Conservation (phyloP, 2,329 filamentous ascomycete genomes). For the Botrytis porri region DNA sequence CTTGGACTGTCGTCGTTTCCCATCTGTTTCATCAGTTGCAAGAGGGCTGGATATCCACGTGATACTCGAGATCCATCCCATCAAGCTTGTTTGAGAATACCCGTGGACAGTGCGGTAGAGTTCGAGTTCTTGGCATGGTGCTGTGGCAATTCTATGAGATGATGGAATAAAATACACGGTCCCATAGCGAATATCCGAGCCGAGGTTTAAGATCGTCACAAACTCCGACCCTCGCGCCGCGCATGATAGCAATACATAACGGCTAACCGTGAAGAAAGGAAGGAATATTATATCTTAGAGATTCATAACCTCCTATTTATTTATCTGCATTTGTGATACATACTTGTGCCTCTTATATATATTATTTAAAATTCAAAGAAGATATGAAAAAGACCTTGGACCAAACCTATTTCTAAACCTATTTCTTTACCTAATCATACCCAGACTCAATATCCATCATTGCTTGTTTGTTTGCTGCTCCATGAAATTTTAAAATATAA, state of each 20-base stretch:
- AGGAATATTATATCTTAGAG: not conserved
- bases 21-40: not conserved
- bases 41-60: not conserved
- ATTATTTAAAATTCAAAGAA: not conserved
- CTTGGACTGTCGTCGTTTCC: not conserved
- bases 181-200: conserved; percentile 12
- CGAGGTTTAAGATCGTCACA: conserved; percentile 15
- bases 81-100: not conserved
- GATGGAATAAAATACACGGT: not conserved
- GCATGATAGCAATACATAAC: conserved; percentile 2
- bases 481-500: not conserved
- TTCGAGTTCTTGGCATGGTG: conserved; percentile 13
- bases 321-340: not conserved
- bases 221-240: conserved; percentile 1
- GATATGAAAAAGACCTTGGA: not conserved
- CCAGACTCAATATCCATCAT: not conserved
- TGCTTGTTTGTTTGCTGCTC: conserved; percentile 10
- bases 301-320: not conserved
- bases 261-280: not conserved
- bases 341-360: not conserved
- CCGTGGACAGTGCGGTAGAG: not conserved
- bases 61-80: not conserved
- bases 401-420: not conserved
- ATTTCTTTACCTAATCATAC: conserved; percentile 3
- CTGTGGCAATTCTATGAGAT: not conserved